Evolutionary conservation across 2,329 filamentous ascomycete genomes (phyloP).

Genomic region (Aspergillus floridensis): DNA sequence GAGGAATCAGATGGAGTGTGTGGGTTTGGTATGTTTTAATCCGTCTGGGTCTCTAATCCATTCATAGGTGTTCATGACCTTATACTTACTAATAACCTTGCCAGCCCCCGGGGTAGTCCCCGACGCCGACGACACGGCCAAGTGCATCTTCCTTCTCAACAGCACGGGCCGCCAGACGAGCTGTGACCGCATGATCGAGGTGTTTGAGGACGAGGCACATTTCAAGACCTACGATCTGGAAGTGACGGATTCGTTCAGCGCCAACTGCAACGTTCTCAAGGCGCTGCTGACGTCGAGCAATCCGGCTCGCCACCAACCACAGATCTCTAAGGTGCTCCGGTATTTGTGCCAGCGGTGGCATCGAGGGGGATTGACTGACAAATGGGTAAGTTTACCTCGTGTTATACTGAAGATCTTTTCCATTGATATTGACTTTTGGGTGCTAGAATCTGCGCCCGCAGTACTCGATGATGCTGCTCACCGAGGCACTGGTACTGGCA

Average conservation of each 20-base stretch:
- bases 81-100: not conserved
- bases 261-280: constrained; percentile 8
- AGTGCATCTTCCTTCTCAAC: constrained; percentile 3
- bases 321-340: constrained; percentile 1
- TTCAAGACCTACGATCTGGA: constrained; percentile 5
- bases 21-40: not conserved
- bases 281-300: not conserved
- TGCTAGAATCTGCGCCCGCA: not conserved
- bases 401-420: too few species aligned
- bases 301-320: not conserved
- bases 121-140: constrained; percentile 7
- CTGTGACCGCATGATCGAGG: constrained; percentile 1
- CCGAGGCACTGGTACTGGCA: not conserved
- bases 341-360: constrained; percentile 1
- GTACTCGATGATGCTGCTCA: constrained; percentile 5
- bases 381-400: constrained; percentile 2
- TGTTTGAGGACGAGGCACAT: constrained; percentile 1
- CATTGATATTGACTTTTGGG: too few species aligned
- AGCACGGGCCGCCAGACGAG: not conserved
- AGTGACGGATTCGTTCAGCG: constrained; percentile 2
- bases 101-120: not conserved
- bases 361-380: constrained; percentile 1
- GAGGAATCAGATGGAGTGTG: not conserved
- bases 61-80: not conserved
- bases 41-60: not conserved